Base-by-base conservation (phyloP, 2,329 filamentous ascomycete genomes). In the Trichoderma cornu-damae region DNA sequence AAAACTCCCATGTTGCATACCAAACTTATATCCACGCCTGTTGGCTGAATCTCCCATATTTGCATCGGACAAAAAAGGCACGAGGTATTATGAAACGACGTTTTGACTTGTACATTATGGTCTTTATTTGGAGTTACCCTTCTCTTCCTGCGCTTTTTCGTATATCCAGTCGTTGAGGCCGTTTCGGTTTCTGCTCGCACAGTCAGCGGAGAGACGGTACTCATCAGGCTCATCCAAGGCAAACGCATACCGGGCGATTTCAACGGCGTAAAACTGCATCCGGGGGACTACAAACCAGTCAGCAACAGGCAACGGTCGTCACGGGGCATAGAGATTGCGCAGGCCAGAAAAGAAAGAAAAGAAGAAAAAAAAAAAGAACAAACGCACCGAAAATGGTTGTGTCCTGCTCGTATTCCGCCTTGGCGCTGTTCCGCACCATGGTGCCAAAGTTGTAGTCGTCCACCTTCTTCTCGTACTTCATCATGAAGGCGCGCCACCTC, bases 381-480 rank as follows among this genome's bases (percentile, higher is more conserved):
- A 8, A 66, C 81, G 66, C 70, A 92, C 89, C 91, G 67, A 99
- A 97, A 53, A 99, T 96, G 3, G 91, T 96, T 55, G 87, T 90
- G 57, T 96, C 79, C 75, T 95, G 80, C 53, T 87, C 89, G 71
- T 99, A 97, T 73, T 96, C 93, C 53, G 74, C 84, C 66, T 88
- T 89, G 35, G 90, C 81, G 68, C 82, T 89, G 58, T 83, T 81
- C 58, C 94, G 85, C 66, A 99, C 72, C 82, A 99, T 92, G 32
- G 94, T 96, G 57, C 94, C 94, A 73, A 96, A 99, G 79, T 96
- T 99, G 80, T 86, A 99, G 75, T 99, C 95, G 62, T 94, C 88
- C n/a, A 99, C 79, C 75, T 83, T 93, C 74, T 96, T 92, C 77
- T 97, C 91, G 72, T 96, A 99, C 61, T 81, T 78, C 80, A 88